Base-by-base conservation (phyloP, 768 basidiomycete genomes). In the Dioszegia hungarica region DNA sequence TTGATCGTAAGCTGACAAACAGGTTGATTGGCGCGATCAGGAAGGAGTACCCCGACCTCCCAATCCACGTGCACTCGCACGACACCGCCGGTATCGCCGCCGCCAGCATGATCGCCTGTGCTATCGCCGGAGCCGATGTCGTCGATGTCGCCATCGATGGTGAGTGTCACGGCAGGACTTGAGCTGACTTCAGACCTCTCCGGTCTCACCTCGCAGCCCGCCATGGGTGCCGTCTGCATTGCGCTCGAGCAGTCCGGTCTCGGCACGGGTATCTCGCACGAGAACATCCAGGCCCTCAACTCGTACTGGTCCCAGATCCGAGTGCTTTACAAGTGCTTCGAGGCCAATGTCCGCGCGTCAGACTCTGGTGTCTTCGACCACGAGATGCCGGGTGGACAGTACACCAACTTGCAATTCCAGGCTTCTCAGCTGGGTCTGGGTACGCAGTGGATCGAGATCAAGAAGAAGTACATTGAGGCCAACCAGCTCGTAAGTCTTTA, bases 21-120 rank as follows among this genome's bases (percentile, higher is more conserved):
- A 47, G 44, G 43, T 86, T 99, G 63, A 86, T 99, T 72, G 87
- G 90, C 63, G 87, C 92, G 12, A 94, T 99, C 77, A 84, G 95
- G 73, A 85, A 89, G 80, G 92, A 90, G 67, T 88, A 98, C 78
- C 95, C 95, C 37, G 92, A 95, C 74, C 83, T 99, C 54, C 93
- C 95, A 28, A 98, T 99, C 76, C 95, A 99, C 75, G 94, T 99
- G 34, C 95, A 99, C 80, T 97, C 95, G 12, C 95, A 99, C 77
- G 95, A 99, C 78, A 99, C 95, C 27, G 95, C 95, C 49, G 95
- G 95, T 78, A 98, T 99, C 68, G 89, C 95, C 27, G 81, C 90
- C 45, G 90, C 94, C n/a, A 91, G 88, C 70, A 98, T 98, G 95
- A 78, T 99, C 59, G 95, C 95, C 3, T 85, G 84, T 22, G 95